Percentiles rank a stretch among this genome's conserved stretches.
phyloP scores from a whole-genome alignment of 352 stramenopile species.

The Phytophthora sp. region DNA sequence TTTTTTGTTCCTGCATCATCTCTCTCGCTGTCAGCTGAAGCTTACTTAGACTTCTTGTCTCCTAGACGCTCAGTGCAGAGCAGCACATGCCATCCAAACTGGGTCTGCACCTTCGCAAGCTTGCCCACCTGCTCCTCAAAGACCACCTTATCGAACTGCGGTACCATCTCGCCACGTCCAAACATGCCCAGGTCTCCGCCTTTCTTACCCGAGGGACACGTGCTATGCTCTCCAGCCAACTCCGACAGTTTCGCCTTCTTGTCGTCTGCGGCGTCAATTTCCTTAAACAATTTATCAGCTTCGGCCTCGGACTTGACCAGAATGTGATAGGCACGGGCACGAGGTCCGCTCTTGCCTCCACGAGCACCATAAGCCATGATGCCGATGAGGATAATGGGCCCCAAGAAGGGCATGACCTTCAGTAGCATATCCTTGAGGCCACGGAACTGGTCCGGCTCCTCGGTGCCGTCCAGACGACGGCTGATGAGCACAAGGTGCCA shows the following conservation, averaged over 20 bases:
- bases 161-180: constrained; percentile 76
- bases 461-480: constrained; percentile 51
- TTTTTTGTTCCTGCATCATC: too few relatives aligned
- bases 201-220: constrained; percentile 66
- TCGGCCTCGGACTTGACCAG: constrained; percentile 62
- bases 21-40: not conserved
- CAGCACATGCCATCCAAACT: constrained; percentile 84
- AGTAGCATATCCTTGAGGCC: constrained; percentile 40
- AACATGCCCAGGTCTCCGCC: constrained; percentile 73
- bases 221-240: constrained; percentile 55
- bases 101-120: constrained; percentile 65
- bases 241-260: constrained; percentile 66
- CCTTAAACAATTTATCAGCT: constrained; percentile 57
- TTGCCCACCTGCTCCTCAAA: constrained; percentile 64
- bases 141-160: constrained; percentile 73
- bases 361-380: constrained; percentile 55
- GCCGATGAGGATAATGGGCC: constrained; percentile 53
- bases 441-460: constrained; percentile 45
- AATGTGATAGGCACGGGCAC: constrained; percentile 67
- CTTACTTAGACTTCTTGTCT: constrained; percentile 38
- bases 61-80: constrained; percentile 71
- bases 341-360: constrained; percentile 30
- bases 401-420: constrained; percentile 60
- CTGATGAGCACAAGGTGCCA: constrained; percentile 73
- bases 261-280: constrained; percentile 59